Percentiles rank a stretch among this genome's conserved stretches.
phyloP scores from a whole-genome alignment of 108 stramenopile genomes.

The Pelagomonas calceolata region DNA sequence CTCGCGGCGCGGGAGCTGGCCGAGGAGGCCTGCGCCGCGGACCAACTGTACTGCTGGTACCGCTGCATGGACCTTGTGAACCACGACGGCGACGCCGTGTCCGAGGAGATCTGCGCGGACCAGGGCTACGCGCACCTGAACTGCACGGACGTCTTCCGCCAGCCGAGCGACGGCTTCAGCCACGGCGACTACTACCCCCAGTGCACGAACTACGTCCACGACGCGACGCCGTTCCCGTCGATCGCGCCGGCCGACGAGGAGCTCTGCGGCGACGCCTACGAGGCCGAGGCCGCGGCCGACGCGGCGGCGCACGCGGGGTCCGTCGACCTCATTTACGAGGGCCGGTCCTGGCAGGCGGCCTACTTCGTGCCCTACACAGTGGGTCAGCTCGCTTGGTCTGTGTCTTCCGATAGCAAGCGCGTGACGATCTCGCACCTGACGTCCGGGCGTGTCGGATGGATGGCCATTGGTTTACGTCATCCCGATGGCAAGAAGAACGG shows the following conservation, averaged over 20 bases:
- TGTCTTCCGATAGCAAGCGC: background rate
- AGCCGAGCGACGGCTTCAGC: conserved; percentile 25
- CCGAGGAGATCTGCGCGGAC: conserved; percentile 38
- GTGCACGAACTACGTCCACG: conserved; percentile 9
- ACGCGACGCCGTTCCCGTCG: conserved; percentile 4
- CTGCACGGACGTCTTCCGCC: conserved; percentile 49
- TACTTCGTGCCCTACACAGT: background rate
- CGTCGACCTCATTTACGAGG: background rate
- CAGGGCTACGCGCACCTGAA: conserved; percentile 32
- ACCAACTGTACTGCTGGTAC: conserved; percentile 61
- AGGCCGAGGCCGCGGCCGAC: background rate
- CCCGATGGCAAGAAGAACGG: background rate
- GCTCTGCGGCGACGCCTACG: background rate
- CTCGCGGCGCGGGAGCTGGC: conserved; percentile 27
- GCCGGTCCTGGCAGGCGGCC: background rate
- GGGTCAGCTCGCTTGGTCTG: background rate
- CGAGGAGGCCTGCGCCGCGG: conserved; percentile 35
- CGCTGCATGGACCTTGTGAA: conserved; percentile 53
- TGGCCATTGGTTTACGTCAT: background rate
- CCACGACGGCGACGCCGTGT: conserved; percentile 18
- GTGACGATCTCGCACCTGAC: background rate
- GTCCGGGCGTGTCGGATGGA: background rate
- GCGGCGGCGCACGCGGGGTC: background rate
- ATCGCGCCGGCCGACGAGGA: background rate
- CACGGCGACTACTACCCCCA: conserved; percentile 26